Evolutionary conservation across 2,329 filamentous ascomycete species (phyloP).

Genomic region (Stagonosporopsis vannaccii): DNA sequence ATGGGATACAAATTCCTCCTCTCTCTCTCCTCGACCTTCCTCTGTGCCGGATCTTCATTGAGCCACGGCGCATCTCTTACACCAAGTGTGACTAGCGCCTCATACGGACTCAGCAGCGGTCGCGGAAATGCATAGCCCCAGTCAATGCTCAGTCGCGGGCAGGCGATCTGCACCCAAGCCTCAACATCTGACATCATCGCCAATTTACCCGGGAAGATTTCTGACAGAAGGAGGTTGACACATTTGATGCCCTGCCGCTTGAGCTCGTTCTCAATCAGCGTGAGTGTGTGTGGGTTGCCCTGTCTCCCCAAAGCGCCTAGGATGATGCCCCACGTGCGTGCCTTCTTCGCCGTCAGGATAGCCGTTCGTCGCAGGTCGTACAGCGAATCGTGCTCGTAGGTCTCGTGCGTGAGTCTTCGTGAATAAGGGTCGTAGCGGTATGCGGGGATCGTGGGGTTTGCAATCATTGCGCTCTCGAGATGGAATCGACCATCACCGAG

Average conservation of each 20-base stretch:
- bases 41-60: conserved; percentile 43
- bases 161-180: conserved; percentile 98
- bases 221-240: conserved; percentile 85
- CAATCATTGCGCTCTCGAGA: conserved; percentile 98
- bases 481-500: conserved; percentile 94
- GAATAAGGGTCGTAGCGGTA: conserved; percentile 98
- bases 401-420: conserved; percentile 86
- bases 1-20: conserved; percentile 81
- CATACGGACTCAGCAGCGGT: conserved; percentile 90
- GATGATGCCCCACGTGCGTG: conserved; percentile 93
- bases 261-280: conserved; percentile 81
- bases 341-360: conserved; percentile 75
- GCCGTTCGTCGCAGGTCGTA: conserved; percentile 79
- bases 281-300: conserved; percentile 92
- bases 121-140: conserved; percentile 97
- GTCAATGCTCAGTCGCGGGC: conserved; percentile 95
- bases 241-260: conserved; percentile 76
- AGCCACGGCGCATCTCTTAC: conserved; percentile 72
- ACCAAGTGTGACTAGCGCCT: conserved; percentile 89
- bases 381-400: conserved; percentile 91
- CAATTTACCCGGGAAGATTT: conserved; percentile 96
- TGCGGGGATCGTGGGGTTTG: conserved; percentile 88
- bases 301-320: conserved; percentile 91
- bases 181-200: conserved; percentile 93
- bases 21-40: conserved; percentile 49